These are phyloP conservation scores for Cucumis melo DNA, from an alignment of 306 rosid species.

Conservation along the genomic window DNA sequence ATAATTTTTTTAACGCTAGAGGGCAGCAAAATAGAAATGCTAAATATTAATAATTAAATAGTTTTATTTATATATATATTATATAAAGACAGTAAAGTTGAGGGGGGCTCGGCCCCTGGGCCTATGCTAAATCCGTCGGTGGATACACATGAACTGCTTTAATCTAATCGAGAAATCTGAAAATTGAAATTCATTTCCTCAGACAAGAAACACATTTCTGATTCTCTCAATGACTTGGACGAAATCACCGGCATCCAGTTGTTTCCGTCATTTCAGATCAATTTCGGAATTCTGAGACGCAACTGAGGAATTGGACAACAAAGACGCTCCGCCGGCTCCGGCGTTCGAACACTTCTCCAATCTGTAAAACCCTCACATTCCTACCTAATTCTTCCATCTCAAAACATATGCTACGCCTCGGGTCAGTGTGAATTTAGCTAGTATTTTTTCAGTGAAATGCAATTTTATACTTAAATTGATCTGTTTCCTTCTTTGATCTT, in stretches of 20 bases:
- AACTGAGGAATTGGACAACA: not conserved
- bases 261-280: not conserved
- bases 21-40: no score
- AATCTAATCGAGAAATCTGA: not conserved
- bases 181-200: not conserved
- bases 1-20: no score
- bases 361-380: not conserved
- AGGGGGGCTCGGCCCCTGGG: no score
- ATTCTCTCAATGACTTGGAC: not conserved
- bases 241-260: not conserved
- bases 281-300: constrained; percentile 1
- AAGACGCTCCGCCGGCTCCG: constrained; percentile 2
- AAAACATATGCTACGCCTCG: not conserved
- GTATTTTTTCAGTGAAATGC: not conserved
- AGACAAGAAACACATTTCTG: not conserved
- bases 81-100: no score
- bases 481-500: not conserved
- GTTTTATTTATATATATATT: no score
- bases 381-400: not conserved
- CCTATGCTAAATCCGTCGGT: no score
- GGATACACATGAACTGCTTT: not conserved
- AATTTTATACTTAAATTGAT: not conserved
- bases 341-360: not conserved
- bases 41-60: no score
- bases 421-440: constrained; percentile 8